These are phyloP conservation scores for Protomyces inouyei DNA, from an alignment of 1,139 yeast genomes.

Conservation along the genomic window DNA sequence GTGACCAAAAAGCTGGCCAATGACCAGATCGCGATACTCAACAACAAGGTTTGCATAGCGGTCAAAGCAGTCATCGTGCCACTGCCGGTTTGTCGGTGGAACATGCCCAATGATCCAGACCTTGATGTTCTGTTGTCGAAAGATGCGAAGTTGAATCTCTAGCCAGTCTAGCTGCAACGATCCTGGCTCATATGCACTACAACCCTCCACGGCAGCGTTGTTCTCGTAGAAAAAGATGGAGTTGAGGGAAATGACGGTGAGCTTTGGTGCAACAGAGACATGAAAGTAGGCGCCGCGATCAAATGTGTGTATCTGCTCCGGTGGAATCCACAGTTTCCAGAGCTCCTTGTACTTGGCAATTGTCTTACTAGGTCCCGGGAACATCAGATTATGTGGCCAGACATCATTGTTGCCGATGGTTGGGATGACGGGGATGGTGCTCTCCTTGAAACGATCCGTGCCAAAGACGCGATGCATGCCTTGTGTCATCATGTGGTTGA, in stretches of 20 bases:
- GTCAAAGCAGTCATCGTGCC: constrained; percentile 63
- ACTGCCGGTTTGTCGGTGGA: constrained; percentile 76
- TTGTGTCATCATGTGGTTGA: constrained; percentile 59
- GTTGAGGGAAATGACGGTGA: constrained; percentile 73
- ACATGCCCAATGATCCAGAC: constrained; percentile 87
- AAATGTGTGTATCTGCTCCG: constrained; percentile 68
- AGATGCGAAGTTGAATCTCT: constrained; percentile 65
- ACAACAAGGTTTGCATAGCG: constrained; percentile 72
- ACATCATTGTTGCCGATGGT: constrained; percentile 72
- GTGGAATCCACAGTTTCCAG: constrained; percentile 73
- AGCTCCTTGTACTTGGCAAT: constrained; percentile 60
- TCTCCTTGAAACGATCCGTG: constrained; percentile 40
- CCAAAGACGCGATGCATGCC: constrained; percentile 49
- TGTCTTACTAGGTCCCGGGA: constrained; percentile 79
- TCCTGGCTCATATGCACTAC: constrained; percentile 75
- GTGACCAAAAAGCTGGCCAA: constrained; percentile 81
- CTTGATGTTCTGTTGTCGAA: constrained; percentile 70
- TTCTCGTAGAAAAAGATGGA: constrained; percentile 69
- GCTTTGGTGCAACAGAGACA: constrained; percentile 69
- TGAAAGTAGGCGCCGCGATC: constrained; percentile 70
- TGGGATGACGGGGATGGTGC: constrained; percentile 36
- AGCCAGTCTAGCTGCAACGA: constrained; percentile 72
- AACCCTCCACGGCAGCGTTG: constrained; percentile 77
- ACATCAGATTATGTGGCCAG: constrained; percentile 77
- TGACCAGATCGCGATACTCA: constrained; percentile 73